Base-by-base conservation (phyloP, 345 rosid genomes). In the Euphorbia pulcherrima region DNA sequence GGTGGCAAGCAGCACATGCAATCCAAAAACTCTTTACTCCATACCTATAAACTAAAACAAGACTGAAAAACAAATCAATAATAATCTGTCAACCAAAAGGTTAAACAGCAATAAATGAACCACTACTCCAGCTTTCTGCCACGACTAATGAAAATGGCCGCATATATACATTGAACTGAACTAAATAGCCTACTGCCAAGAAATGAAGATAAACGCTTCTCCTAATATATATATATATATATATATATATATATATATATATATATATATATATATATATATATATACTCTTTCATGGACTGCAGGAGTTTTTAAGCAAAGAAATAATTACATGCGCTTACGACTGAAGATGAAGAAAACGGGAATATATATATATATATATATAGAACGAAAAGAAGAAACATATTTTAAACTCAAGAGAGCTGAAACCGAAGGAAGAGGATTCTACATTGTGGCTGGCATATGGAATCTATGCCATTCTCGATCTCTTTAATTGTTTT, bases 281-380 rank as follows among this genome's bases (percentile, higher is more conserved):
- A 50, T 58, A 18, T 28, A 14, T 41, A 33, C 57, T 14, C 63
- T 48, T 28, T 17, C 47, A 47, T 39, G 9, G 61, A 47, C 17
- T 18, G 68, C 6, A 39, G 20, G 28, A 20, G 55, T 26, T 28
- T 20, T 18, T 35, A 33, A 20, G 27, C 44, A 48, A 40, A 24
- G 64, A 41, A 68, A 74, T 84, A 81, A 68, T 82, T 81, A 83
- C 88, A 84, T 26, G 72, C 69, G 73, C 63, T 72, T 73, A 64
- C 75, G 65, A 18, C 29, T 62, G 64, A n/a, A n/a, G n/a, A n/a
- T n/a, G 27, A 62, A 28, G 41, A 71, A 59, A 75, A 44, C 50
- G 62, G 57, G 60, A 66, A 73, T 76, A 64, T 39, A 59, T 65
- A 27, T 10, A 56, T 63, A 27, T 18, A 35, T 10, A 66, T 37